These are phyloP conservation scores for Fusarium xylarioides DNA, from an alignment of 2,329 filamentous ascomycete genomes.

Conservation along the genomic window DNA sequence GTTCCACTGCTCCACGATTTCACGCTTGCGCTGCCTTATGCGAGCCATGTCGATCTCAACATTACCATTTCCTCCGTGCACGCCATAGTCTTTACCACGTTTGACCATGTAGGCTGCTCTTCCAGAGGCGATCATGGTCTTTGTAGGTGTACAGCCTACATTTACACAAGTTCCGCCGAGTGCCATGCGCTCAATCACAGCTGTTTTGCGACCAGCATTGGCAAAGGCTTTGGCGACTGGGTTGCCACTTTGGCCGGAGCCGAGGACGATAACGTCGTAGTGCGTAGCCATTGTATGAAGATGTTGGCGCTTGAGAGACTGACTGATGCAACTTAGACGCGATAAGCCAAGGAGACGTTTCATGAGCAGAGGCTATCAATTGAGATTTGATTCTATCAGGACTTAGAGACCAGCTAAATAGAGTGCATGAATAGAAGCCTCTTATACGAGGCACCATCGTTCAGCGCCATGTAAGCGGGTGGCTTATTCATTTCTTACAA, in stretches of 20 bases:
- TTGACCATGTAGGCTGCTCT: slow-evolving; percentile 57
- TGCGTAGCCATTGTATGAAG: slow-evolving; percentile 30
- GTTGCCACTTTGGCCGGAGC: slow-evolving; percentile 62
- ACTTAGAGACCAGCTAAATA: neutral
- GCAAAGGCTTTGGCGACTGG: slow-evolving; percentile 59
- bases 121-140: slow-evolving; percentile 64
- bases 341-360: slow-evolving; percentile 3
- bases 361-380: slow-evolving; percentile 3
- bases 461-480: slow-evolving; percentile 15
- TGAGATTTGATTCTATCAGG: neutral
- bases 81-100: slow-evolving; percentile 56
- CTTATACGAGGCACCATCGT: neutral
- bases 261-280: slow-evolving; percentile 55
- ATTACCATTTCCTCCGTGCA: slow-evolving; percentile 43
- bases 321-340: neutral
- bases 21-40: slow-evolving; percentile 61
- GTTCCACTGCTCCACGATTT: slow-evolving; percentile 61
- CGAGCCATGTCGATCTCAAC: slow-evolving; percentile 57
- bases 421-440: neutral
- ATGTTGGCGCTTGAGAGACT: neutral
- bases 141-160: slow-evolving; percentile 65
- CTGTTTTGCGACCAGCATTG: slow-evolving; percentile 54
- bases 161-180: slow-evolving; percentile 65
- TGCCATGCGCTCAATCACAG: slow-evolving; percentile 57
- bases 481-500: slow-evolving; percentile 30